These are phyloP conservation scores for Dryadomyces quercivorus DNA, from an alignment of 2,329 filamentous ascomycete species.

Conservation along the genomic window DNA sequence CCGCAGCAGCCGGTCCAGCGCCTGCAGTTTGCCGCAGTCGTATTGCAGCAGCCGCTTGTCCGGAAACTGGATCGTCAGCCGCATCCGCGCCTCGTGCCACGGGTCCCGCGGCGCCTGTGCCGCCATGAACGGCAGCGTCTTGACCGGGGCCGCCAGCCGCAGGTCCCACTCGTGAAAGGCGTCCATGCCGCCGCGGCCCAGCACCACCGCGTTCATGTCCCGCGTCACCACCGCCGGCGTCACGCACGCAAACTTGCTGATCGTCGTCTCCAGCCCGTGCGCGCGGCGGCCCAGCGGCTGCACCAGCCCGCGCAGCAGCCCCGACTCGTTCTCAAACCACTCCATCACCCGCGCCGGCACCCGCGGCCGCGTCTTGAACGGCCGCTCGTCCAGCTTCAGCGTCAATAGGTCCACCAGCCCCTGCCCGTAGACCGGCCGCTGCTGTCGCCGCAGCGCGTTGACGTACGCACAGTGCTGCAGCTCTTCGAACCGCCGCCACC, in stretches of 20 bases:
- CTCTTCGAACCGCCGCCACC: constrained; percentile 62
- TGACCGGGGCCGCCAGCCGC: constrained; percentile 42
- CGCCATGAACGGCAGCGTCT: constrained; percentile 43
- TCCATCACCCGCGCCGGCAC: constrained; percentile 51
- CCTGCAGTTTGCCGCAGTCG: constrained; percentile 93
- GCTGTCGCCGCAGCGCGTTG: constrained; percentile 69
- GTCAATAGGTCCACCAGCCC: constrained; percentile 65
- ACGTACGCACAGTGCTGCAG: constrained; percentile 71
- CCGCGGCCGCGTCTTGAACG: constrained; percentile 46
- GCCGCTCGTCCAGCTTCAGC: constrained; percentile 46
- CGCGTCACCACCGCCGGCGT: constrained; percentile 80
- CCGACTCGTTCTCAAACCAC: constrained; percentile 65
- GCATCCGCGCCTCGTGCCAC: constrained; percentile 88
- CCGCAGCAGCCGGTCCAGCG: constrained; percentile 73
- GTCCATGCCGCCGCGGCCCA: constrained; percentile 48
- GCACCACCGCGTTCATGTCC: constrained; percentile 56
- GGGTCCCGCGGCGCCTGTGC: constrained; percentile 55
- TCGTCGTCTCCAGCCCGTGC: constrained; percentile 56
- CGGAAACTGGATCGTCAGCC: constrained; percentile 88
- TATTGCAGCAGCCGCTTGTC: constrained; percentile 95
- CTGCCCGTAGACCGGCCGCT: constrained; percentile 69
- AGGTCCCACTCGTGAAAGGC: constrained; percentile 45
- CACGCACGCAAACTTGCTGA: constrained; percentile 84
- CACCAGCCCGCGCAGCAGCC: constrained; percentile 53
- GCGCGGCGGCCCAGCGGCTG: constrained; percentile 63